Evolutionary conservation across 2,329 filamentous ascomycete species (phyloP).

Genomic region (Fusarium sp.): DNA sequence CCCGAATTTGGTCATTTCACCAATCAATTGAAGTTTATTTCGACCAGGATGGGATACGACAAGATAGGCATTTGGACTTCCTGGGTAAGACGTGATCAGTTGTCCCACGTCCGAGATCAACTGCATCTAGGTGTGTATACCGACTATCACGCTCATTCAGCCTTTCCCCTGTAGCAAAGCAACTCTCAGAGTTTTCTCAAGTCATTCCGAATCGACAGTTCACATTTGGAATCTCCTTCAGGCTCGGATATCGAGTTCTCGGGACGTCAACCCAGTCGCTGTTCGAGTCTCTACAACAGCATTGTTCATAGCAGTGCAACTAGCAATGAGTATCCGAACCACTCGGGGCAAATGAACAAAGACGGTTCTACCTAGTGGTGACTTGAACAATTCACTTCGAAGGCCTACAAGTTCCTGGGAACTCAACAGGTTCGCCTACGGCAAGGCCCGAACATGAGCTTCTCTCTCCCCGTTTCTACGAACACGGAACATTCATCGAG

Average conservation of each 20-base stretch:
- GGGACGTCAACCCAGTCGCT: no score
- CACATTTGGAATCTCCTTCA: no score
- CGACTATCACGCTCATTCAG: neutral
- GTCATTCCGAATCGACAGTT: no score
- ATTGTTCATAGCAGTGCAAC: neutral
- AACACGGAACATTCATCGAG: neutral
- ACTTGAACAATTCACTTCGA: neutral
- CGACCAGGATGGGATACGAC: slow-evolving; percentile 52
- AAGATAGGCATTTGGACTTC: slow-evolving; percentile 17
- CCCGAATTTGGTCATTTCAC: slow-evolving; percentile 51
- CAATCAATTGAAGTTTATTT: slow-evolving; percentile 51
- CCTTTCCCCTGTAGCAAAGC: no score
- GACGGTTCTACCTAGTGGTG: neutral
- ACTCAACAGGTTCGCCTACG: neutral
- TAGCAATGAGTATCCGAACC: neutral
- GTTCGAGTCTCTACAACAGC: neutral
- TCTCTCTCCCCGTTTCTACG: neutral
- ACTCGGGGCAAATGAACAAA: neutral
- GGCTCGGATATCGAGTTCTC: no score
- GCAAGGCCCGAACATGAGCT: neutral
- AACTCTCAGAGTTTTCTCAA: no score
- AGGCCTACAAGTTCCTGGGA: neutral
- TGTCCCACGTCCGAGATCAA: slow-evolving; percentile 12
- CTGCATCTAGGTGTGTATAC: neutral
- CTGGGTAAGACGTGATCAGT: slow-evolving; percentile 35